Evolutionary conservation across 768 basidiomycete species (phyloP).

Genomic region (Tylopilus sp.): DNA sequence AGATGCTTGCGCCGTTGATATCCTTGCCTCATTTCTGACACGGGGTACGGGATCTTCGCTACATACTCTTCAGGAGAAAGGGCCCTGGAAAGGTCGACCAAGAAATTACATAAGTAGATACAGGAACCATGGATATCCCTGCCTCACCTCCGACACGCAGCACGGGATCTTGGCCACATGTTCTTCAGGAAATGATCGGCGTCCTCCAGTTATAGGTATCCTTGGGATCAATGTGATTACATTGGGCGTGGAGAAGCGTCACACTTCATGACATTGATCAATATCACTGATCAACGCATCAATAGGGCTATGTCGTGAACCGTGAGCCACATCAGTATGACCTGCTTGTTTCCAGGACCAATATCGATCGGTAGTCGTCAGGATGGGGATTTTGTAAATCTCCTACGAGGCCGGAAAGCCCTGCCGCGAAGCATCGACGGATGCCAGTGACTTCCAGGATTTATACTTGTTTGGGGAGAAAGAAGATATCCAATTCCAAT

Average conservation of each 20-base stretch:
- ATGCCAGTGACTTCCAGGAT: background rate
- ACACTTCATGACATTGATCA: too few relatives aligned
- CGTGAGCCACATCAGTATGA: too few relatives aligned
- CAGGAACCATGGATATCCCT: background rate
- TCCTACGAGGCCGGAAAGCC: background rate
- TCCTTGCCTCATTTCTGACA: conserved; percentile 16
- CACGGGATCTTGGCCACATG: background rate
- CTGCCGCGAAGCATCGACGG: background rate
- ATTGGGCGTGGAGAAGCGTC: too few relatives aligned
- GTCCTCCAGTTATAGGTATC: conserved; percentile 8
- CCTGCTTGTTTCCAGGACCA: conserved; percentile 3
- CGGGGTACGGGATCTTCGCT: conserved; percentile 8
- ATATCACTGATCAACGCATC: too few relatives aligned
- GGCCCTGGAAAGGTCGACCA: too few relatives aligned
- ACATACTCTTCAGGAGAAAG: background rate
- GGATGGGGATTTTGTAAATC: background rate
- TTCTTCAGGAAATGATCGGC: conserved; percentile 14
- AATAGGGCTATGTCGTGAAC: too few relatives aligned
- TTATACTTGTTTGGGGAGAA: background rate
- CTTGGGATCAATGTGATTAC: background rate
- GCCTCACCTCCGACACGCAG: conserved; percentile 22
- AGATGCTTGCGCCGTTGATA: background rate
- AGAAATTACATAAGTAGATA: background rate
- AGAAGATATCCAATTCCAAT: background rate
- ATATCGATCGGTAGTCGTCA: background rate